These are phyloP conservation scores for Rhizopus microsporus DNA, from an alignment of 371 early-diverging fungal species.

Conservation along the genomic window DNA sequence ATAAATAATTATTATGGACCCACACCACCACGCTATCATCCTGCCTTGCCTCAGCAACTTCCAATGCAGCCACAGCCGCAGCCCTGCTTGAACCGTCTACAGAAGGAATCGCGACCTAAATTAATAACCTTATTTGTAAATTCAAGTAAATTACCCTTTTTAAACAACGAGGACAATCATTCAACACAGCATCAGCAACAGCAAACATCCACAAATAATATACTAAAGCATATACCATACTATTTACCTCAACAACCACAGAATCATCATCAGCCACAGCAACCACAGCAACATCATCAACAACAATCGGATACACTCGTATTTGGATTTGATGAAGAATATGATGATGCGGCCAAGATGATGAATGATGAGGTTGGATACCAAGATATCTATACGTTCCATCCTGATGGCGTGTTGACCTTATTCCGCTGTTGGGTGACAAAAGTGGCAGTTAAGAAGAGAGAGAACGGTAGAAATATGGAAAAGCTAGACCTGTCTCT, in stretches of 20 bases:
- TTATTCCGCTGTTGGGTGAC: constrained; percentile 64
- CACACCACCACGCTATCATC: constrained; percentile 2
- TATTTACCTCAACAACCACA: constrained; percentile 19
- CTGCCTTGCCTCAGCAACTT: background rate
- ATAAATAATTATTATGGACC: constrained; percentile 7
- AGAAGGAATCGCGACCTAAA: constrained; percentile 31
- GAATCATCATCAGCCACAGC: background rate
- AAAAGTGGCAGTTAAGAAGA: constrained; percentile 47
- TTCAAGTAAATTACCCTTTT: constrained; percentile 29
- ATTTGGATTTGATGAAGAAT: constrained; percentile 59
- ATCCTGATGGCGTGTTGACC: constrained; percentile 59
- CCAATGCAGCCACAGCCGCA: background rate
- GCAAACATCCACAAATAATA: constrained; percentile 35
- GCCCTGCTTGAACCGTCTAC: background rate
- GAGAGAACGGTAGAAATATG: constrained; percentile 52
- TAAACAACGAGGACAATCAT: constrained; percentile 8
- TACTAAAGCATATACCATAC: constrained; percentile 28
- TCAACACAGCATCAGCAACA: constrained; percentile 20
- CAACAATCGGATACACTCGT: constrained; percentile 35
- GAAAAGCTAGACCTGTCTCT: constrained; percentile 54
- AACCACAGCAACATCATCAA: background rate
- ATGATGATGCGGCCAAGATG: constrained; percentile 38
- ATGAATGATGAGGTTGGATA: constrained; percentile 52
- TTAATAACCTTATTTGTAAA: constrained; percentile 42
- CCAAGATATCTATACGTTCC: constrained; percentile 63